Evolutionary conservation across 148 eudicot genomes (phyloP), one percentile per base, ranked within the genome.

Genomic region (Tetragonia tetragonoides): DNA sequence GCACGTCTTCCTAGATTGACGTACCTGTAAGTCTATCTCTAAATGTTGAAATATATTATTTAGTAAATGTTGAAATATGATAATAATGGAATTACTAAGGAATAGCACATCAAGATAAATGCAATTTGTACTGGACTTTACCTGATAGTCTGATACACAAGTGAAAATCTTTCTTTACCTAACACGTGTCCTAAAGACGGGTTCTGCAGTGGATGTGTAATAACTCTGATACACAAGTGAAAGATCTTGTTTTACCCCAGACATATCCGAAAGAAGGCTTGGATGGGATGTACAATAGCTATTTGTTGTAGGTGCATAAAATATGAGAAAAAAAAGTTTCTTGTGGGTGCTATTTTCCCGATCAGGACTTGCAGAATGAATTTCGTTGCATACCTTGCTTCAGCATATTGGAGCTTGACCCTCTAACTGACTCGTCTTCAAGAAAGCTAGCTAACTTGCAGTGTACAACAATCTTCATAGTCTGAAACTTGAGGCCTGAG

Each of bases 1-100:
- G 91, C 94, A 77, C 94, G 85, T 81, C 91, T 95, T 72, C 93
- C 98, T 60, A 89, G 85, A 78, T 79, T 95, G 80, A 95, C 99
- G n/a, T 88, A 95, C 90, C 80, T 95, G 99, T 95, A 88, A 87
- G 97, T 86, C 46, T 81, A 76, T 39, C 72, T 23, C 54, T 17
- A 42, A 74, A 20, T 49, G 10, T 56, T 82, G 71, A 17, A 47
- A 17, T 47, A 1, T 28, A 28, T 28, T 28, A 28, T 28, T 28
- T 28, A 28, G 34, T 28, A 37, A 74, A 20, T 49, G 10, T 56
- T 82, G 71, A 17, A 47, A 17, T 47, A 1, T 28, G 34, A 28
- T 24, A 64, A 47, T 71, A n/a, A 38, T 38, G 34, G 34, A 39
- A 41, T 54, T 66, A 60, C 49, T 11, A 70, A 38, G 39, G 12